Base-by-base conservation (phyloP, 176 grass and related monocot species). In the Oryza glumipatula region DNA sequence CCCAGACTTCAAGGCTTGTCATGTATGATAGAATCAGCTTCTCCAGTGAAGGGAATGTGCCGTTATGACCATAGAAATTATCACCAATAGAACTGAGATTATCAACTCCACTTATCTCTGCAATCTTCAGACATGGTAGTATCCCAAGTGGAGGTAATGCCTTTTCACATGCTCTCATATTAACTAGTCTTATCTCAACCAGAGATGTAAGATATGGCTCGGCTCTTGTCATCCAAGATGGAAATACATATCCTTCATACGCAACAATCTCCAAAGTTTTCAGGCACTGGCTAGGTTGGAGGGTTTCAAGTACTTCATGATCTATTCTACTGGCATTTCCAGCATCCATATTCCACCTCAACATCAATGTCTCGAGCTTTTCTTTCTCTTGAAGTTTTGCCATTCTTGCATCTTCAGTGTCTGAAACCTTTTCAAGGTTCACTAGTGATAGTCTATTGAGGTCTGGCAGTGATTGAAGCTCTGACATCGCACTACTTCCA, bases 61-160 rank as follows among this genome's bases (percentile, higher is more conserved):
- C 73, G 11, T 56, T 58, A 0, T 12, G 15, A 7, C 73, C 73
- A 2, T 36, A 76, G 8, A 76, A 76, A 58, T 19, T 38, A 17
- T 76, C 30, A 0, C n/a, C 28, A 5, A 76, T 21, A 52, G 0
- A 43, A 11, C 2, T 43, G 75, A 77, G 5, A 63, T 16, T 22
- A n/a, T 77, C 52, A 77, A 35, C 75, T 39, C 75, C 33, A 24
- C 54, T 76, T 76, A 58, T 76, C 28, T 76, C 73, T 0, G 4
- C 73, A 36, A 76, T 56, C 49, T 76, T 56, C 15, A 58, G 73
- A 11, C 48, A 35, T 58, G 49, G 73, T 1, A 76, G 30, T 76
- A 76, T 4, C 47, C 73, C 73, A 17, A 76, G 49, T 2, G 73
- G 49, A 56, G 73, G 73, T 5, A 76, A 11, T 1, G 4, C 1